A percentile compares a stretch with the other conserved stretches of the same genome.
Evolutionary conservation across 2,329 filamentous ascomycete genomes (phyloP).

Genomic region (Microsporum ferrugineum): DNA sequence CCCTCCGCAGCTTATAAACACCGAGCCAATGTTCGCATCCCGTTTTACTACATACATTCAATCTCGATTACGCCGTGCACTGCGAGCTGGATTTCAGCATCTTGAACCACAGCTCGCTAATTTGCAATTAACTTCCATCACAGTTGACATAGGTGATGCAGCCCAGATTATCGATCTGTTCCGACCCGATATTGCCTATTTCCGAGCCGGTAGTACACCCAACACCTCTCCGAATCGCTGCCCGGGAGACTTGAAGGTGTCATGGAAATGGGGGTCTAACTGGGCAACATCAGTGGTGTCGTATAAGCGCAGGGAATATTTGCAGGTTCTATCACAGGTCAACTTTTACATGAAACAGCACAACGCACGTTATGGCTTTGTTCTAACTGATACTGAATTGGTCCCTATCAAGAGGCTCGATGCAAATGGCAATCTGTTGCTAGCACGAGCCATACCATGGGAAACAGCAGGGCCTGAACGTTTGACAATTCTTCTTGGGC

Average conservation of each 20-base stretch:
- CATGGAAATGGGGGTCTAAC: slow-evolving; percentile 9
- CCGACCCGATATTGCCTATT: slow-evolving; percentile 5
- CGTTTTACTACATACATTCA: slow-evolving; percentile 7
- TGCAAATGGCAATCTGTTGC: slow-evolving; percentile 7
- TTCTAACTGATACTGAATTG: slow-evolving; percentile 9
- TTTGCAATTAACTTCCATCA: background rate
- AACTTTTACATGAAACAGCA: slow-evolving; percentile 12
- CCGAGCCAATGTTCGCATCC: slow-evolving; percentile 3
- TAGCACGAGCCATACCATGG: slow-evolving; percentile 5
- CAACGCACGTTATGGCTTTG: slow-evolving; percentile 9
- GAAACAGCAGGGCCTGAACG: slow-evolving; percentile 7
- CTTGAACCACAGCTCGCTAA: slow-evolving; percentile 7
- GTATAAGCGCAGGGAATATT: background rate
- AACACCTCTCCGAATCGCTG: slow-evolving; percentile 3
- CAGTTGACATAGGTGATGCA: background rate
- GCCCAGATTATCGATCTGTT: background rate
- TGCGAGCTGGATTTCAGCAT: slow-evolving; percentile 9
- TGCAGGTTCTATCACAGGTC: slow-evolving; percentile 9
- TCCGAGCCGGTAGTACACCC: background rate
- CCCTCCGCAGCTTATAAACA: slow-evolving; percentile 9
- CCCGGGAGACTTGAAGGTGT: slow-evolving; percentile 9
- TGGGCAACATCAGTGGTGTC: background rate
- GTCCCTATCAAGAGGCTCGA: slow-evolving; percentile 9
- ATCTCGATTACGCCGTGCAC: slow-evolving; percentile 8
- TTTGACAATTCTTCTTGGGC: slow-evolving; percentile 12